A percentile compares a stretch with the other conserved stretches of the same genome.
These are phyloP conservation scores for Pseudogymnoascus sp. DNA, from an alignment of 2,329 filamentous ascomycete genomes.

Conservation along the genomic window DNA sequence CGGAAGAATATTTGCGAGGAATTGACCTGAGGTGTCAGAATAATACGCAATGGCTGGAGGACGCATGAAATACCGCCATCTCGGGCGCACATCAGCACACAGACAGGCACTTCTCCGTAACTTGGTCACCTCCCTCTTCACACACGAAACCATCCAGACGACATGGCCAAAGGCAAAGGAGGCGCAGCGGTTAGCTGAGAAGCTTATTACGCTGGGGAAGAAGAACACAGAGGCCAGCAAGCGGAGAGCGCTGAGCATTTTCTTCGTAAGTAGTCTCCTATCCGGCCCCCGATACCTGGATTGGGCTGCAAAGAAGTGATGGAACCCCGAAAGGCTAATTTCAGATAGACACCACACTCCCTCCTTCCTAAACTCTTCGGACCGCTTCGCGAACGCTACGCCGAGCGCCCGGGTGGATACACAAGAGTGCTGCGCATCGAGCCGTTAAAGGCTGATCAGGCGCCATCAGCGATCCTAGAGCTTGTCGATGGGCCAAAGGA, in stretches of 20 bases:
- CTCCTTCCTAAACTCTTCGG: conserved; percentile 83
- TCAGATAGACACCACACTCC: conserved; percentile 51
- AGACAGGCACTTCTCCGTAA: conserved; percentile 89
- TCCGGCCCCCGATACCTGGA: not conserved
- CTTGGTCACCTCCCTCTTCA: conserved; percentile 87
- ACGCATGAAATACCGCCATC: conserved; percentile 76
- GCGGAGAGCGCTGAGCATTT: conserved; percentile 66
- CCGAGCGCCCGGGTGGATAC: conserved; percentile 75
- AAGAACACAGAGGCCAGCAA: conserved; percentile 77
- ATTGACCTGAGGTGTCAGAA: not conserved
- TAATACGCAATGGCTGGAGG: conserved; percentile 66
- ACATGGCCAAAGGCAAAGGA: conserved; percentile 98
- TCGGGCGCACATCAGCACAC: conserved; percentile 78
- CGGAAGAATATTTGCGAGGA: not conserved
- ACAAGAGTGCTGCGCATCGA: conserved; percentile 90
- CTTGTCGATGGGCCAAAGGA: conserved; percentile 91
- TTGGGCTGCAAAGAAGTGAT: not conserved
- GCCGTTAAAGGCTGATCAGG: conserved; percentile 79
- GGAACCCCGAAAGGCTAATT: not conserved
- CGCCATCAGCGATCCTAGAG: conserved; percentile 81
- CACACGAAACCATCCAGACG: conserved; percentile 87
- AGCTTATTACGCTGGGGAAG: conserved; percentile 89
- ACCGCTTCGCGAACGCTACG: conserved; percentile 70
- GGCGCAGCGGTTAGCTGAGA: conserved; percentile 85
- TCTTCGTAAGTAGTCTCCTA: conserved; percentile 59